phyloP scores from a whole-genome alignment of 805 yeast species.

The Nadsonia fulvescens region DNA sequence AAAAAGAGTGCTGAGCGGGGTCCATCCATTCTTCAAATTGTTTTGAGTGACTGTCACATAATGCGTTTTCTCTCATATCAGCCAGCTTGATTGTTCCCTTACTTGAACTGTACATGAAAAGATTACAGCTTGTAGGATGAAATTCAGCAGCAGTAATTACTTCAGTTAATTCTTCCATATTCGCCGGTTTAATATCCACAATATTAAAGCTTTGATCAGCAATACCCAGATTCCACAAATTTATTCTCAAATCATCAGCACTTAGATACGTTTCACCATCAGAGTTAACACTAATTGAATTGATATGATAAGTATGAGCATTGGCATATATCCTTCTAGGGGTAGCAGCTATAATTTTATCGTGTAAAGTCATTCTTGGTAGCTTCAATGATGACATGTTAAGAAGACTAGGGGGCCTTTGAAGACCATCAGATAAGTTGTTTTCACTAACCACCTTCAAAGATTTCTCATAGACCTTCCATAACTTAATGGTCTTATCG shows the following conservation, averaged over 20 bases:
- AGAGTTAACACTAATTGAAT: conserved; percentile 82
- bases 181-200: conserved; percentile 92
- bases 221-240: conserved; percentile 85
- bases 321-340: conserved; percentile 84
- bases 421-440: conserved; percentile 38
- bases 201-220: conserved; percentile 93
- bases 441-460: conserved; percentile 85
- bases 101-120: conserved; percentile 86
- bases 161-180: conserved; percentile 97
- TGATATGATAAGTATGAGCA: conserved; percentile 96
- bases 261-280: conserved; percentile 92
- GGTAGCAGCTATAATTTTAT: conserved; percentile 84
- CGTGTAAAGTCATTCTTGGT: conserved; percentile 86
- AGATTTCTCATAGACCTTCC: conserved; percentile 89
- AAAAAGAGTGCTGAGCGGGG: conserved; percentile 83
- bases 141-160: conserved; percentile 94
- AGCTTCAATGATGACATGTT: conserved; percentile 35
- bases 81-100: conserved; percentile 91
- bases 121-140: conserved; percentile 82
- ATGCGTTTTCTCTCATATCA: conserved; percentile 89
- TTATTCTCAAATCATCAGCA: conserved; percentile 87
- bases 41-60: conserved; percentile 75
- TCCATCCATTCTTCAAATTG: conserved; percentile 84
- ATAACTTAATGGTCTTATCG: conserved; percentile 94
- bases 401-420: conserved; percentile 13